These are phyloP conservation scores for Colletotrichum magnum DNA, from an alignment of 2,329 filamentous ascomycete genomes.

Conservation along the genomic window DNA sequence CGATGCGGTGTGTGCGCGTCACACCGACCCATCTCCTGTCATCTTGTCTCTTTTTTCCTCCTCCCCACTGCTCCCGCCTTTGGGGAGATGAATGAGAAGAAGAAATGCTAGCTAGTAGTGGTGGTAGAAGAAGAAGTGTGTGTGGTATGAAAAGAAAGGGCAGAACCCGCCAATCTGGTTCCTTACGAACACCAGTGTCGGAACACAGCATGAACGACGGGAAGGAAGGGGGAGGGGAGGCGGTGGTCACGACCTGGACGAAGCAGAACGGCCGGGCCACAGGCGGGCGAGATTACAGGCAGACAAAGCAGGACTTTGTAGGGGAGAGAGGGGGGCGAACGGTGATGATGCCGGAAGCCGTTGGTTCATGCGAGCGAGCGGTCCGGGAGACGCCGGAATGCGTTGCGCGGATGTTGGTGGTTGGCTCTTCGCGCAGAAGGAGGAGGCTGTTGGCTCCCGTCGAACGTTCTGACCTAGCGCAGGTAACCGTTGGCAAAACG, in stretches of 20 bases:
- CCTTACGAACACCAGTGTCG: conserved; percentile 32
- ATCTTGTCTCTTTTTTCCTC: too few relatives aligned
- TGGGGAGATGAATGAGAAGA: not conserved
- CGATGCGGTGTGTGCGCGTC: too few relatives aligned
- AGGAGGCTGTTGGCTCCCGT: not conserved
- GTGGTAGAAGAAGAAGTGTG: not conserved
- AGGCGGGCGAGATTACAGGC: not conserved
- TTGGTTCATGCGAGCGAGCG: conserved; percentile 20
- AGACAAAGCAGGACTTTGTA: not conserved
- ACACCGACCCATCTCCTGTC: too few relatives aligned
- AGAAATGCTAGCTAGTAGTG: not conserved
- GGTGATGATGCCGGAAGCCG: conserved; percentile 27
- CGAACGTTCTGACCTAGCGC: not conserved
- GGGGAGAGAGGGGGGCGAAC: not conserved
- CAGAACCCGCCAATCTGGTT: conserved; percentile 33
- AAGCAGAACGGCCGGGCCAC: not conserved
- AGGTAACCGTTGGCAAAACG: not conserved
- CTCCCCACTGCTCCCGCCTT: too few relatives aligned
- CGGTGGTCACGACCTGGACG: not conserved
- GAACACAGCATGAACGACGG: conserved; percentile 38
- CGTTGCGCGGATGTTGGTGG: not conserved
- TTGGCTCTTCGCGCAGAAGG: not conserved
- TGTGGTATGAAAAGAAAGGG: not conserved
- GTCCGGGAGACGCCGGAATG: conserved; percentile 11
- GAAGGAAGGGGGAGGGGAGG: conserved; percentile 7